Conservation (phyloP, 768 basidiomycete genomes). For the Pisolithus orientalis region DNA sequence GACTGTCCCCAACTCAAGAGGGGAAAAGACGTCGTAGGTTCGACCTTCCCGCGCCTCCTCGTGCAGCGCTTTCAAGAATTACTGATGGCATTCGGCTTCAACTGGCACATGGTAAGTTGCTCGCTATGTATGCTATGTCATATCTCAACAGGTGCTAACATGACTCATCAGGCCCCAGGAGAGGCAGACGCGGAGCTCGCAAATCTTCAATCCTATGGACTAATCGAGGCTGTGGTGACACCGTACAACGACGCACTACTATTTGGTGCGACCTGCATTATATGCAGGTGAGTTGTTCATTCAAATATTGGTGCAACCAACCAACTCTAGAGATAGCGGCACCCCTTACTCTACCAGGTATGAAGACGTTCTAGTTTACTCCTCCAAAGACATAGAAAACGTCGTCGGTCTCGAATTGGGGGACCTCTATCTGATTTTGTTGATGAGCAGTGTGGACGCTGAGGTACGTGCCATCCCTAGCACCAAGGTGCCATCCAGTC, state of each 20-base stretch:
- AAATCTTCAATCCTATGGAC: background rate
- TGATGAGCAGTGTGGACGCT: background rate
- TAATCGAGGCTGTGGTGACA: background rate
- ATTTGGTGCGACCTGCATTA: background rate
- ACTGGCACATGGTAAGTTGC: too few relatives aligned
- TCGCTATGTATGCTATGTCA: slow-evolving; percentile 6
- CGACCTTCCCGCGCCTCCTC: slow-evolving; percentile 4
- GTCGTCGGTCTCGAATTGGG: background rate
- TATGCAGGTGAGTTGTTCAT: background rate
- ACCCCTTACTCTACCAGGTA: background rate
- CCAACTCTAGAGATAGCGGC: background rate
- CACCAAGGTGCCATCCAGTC: background rate
- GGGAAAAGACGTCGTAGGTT: slow-evolving; percentile 25
- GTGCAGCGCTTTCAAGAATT: background rate
- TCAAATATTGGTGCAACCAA: background rate
- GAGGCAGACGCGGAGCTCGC: slow-evolving; percentile 7
- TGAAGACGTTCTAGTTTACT: background rate
- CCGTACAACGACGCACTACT: background rate
- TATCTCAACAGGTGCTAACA: background rate
- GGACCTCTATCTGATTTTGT: background rate
- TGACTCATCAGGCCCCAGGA: background rate
- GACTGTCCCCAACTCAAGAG: slow-evolving; percentile 38
- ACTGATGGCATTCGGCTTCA: too few relatives aligned
- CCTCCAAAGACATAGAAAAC: background rate
- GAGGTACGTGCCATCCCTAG: background rate